A percentile compares a stretch with the other conserved stretches of the same genome.
phyloP scores from a whole-genome alignment of 768 basidiomycete species.

The Daedaleopsis sinensis region DNA sequence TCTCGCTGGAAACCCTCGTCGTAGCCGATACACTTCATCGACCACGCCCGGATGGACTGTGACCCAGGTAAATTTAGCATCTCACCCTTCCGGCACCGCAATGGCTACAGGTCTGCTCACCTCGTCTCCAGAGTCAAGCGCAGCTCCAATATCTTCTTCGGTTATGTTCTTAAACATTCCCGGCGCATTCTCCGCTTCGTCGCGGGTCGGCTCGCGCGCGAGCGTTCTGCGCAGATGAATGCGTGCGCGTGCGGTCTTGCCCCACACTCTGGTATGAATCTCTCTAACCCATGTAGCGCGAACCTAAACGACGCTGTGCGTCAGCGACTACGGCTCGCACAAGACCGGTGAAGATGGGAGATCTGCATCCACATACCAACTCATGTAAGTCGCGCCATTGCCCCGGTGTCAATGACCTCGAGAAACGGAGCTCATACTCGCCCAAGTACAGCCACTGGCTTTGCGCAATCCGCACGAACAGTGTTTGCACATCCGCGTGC shows the following conservation, averaged over 20 bases:
- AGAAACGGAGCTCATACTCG: slow-evolving; percentile 25
- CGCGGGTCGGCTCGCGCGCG: slow-evolving; percentile 28
- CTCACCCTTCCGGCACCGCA: not conserved
- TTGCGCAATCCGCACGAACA: slow-evolving; percentile 8
- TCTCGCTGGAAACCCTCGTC: slow-evolving; percentile 39
- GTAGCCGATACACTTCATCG: slow-evolving; percentile 45
- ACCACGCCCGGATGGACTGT: slow-evolving; percentile 40
- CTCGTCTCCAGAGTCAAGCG: slow-evolving; percentile 35
- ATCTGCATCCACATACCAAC: not conserved
- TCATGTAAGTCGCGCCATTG: slow-evolving; percentile 29
- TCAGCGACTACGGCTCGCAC: not conserved
- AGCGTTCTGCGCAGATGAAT: slow-evolving; percentile 32
- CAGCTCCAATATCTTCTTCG: slow-evolving; percentile 30
- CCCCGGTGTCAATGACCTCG: slow-evolving; percentile 24
- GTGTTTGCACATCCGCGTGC: not conserved
- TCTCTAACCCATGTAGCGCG: slow-evolving; percentile 33
- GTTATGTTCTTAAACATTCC: slow-evolving; percentile 22
- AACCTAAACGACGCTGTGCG: slow-evolving; percentile 21
- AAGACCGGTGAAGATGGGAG: no score
- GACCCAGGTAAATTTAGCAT: not conserved
- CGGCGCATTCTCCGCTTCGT: slow-evolving; percentile 26
- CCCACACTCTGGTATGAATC: slow-evolving; percentile 32
- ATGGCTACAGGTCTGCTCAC: slow-evolving; percentile 20
- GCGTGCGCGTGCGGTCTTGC: slow-evolving; percentile 27
- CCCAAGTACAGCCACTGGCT: slow-evolving; percentile 36